Evolutionary conservation across 495 filamentous ascomycete genomes (phyloP).

Genomic region (Penicillium silybi): DNA sequence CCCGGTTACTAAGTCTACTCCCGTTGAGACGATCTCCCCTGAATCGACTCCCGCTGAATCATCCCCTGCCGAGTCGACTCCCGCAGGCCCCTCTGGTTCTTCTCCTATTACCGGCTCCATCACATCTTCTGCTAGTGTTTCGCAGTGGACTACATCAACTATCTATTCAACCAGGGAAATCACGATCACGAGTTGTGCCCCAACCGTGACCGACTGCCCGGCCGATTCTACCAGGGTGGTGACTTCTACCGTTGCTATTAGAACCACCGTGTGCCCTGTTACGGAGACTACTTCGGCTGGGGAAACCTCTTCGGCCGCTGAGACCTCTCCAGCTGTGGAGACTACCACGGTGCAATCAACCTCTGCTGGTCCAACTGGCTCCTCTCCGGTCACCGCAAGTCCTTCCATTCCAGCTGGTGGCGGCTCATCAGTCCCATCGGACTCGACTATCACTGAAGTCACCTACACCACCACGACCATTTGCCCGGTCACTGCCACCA

Average conservation of each 20-base stretch:
- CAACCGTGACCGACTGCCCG: slow-evolving; percentile 59
- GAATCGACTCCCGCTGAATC: neutral
- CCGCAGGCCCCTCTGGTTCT: neutral
- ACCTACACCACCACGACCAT: slow-evolving; percentile 41
- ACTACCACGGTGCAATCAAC: neutral
- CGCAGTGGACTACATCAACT: slow-evolving; percentile 51
- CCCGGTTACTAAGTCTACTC: neutral
- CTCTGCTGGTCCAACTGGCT: neutral
- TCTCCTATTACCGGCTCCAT: neutral
- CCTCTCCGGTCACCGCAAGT: neutral
- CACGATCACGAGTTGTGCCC: slow-evolving; percentile 55
- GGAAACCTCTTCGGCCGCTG: neutral
- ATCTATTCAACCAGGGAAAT: slow-evolving; percentile 54
- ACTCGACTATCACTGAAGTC: slow-evolving; percentile 40
- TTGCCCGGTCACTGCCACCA: slow-evolving; percentile 42
- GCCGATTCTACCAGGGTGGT: slow-evolving; percentile 47
- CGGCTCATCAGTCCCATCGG: slow-evolving; percentile 5
- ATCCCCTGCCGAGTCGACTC: neutral
- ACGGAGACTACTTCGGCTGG: slow-evolving; percentile 27
- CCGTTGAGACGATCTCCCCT: neutral
- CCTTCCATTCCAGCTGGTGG: neutral
- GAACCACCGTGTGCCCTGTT: slow-evolving; percentile 58
- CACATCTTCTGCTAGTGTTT: slow-evolving; percentile 3
- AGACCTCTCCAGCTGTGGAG: neutral
- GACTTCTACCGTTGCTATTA: slow-evolving; percentile 53